phyloP scores from a whole-genome alignment of 2,329 filamentous ascomycete genomes.

The Cercospora sp. region DNA sequence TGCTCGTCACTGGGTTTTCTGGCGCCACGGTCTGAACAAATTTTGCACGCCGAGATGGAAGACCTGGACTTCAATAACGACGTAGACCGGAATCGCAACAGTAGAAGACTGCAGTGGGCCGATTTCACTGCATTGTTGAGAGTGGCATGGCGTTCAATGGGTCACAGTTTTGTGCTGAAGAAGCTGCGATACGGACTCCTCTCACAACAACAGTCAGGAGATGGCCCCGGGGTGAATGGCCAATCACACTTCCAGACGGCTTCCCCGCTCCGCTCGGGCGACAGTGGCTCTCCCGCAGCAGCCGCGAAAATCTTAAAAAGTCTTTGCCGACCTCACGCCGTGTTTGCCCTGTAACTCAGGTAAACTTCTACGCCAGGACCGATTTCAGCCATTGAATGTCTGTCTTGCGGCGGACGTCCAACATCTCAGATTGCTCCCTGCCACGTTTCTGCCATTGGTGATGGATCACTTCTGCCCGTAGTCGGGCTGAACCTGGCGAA shows the following conservation, averaged over 20 bases:
- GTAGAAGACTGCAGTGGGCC: neutral
- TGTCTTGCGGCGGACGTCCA: neutral
- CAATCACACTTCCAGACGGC: neutral
- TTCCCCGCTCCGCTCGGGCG: neutral
- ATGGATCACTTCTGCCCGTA: neutral
- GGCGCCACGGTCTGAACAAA: neutral
- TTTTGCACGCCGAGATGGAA: neutral
- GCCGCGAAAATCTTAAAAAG: neutral
- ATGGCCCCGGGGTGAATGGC: neutral
- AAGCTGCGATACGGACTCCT: neutral
- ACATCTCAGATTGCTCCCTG: neutral
- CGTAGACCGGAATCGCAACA: too few relatives aligned
- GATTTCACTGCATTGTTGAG: neutral
- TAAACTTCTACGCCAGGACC: neutral
- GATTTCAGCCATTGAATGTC: neutral
- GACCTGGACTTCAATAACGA: neutral
- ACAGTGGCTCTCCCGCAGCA: neutral
- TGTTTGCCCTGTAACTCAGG: neutral
- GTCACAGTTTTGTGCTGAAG: neutral
- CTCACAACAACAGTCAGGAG: neutral
- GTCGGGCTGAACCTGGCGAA: neutral
- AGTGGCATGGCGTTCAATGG: neutral
- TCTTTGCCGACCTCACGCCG: neutral
- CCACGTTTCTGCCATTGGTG: neutral
- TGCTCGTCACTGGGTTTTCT: neutral